Conservation (phyloP, 495 filamentous ascomycete genomes). For the Penicillium diatomitis region DNA sequence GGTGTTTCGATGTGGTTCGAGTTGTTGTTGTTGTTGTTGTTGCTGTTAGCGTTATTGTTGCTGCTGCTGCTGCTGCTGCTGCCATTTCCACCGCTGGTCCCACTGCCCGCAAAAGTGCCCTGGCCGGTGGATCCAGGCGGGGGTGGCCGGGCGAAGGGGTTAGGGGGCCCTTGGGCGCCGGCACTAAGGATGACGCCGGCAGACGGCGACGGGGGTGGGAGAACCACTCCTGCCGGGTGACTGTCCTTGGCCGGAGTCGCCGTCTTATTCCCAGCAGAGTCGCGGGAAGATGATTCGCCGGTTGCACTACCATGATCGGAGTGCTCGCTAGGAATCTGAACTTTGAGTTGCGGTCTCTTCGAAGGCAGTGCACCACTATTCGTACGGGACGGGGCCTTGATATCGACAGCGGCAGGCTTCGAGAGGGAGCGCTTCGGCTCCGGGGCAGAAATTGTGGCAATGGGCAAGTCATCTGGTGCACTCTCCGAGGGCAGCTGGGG, state of each 20-base stretch:
- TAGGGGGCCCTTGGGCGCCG: conserved; percentile 85
- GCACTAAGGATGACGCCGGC: conserved; percentile 79
- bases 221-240: conserved; percentile 59
- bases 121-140: conserved; percentile 35
- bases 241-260: conserved; percentile 48
- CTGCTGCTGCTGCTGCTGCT: conserved; percentile 26
- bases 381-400: conserved; percentile 65
- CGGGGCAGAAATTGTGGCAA: conserved; percentile 22
- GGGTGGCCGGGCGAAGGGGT: conserved; percentile 87
- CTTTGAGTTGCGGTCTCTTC: conserved; percentile 75
- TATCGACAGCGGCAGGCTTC: conserved; percentile 45
- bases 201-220: conserved; percentile 89
- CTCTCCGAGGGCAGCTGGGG: conserved; percentile 36
- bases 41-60: conserved; percentile 44
- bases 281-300: conserved; percentile 65
- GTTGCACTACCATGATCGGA: conserved; percentile 75
- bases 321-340: conserved; percentile 87
- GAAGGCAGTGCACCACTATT: conserved; percentile 55
- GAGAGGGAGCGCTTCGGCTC: conserved; percentile 37
- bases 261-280: conserved; percentile 50
- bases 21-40: conserved; percentile 49
- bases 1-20: conserved; percentile 86
- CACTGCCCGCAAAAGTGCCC: conserved; percentile 1
- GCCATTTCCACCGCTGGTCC: no score
- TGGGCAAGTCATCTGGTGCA: conserved; percentile 36